Percentiles rank a stretch among this genome's conserved stretches.
These are phyloP conservation scores for Peronospora belbahrii DNA, from an alignment of 352 stramenopile species.

Conservation along the genomic window DNA sequence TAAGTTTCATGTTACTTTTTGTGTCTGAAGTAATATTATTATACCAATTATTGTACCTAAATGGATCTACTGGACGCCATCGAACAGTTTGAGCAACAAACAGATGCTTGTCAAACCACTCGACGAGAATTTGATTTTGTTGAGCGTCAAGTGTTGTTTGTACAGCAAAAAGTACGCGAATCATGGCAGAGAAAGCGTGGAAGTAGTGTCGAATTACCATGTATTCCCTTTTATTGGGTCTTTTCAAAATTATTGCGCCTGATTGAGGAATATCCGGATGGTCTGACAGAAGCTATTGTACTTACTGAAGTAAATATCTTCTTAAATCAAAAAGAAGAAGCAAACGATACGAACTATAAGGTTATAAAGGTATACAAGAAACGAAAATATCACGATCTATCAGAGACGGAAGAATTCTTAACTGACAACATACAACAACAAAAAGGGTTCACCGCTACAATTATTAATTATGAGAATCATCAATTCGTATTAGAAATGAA, in stretches of 20 bases:
- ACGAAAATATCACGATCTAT: constrained; percentile 19
- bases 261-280: constrained; percentile 59
- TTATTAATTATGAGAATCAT: constrained; percentile 30
- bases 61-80: constrained; percentile 63
- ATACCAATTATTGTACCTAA: background rate
- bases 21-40: no score
- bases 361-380: constrained; percentile 1
- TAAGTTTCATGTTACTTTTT: no score
- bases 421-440: constrained; percentile 36
- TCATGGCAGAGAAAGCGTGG: constrained; percentile 35
- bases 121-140: constrained; percentile 29
- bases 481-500: constrained; percentile 31
- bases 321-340: constrained; percentile 28
- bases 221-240: constrained; percentile 49
- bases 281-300: constrained; percentile 52
- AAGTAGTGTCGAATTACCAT: constrained; percentile 3
- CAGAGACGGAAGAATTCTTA: constrained; percentile 33
- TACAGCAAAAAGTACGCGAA: constrained; percentile 33
- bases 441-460: constrained; percentile 28
- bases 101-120: background rate
- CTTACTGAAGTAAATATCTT: constrained; percentile 49
- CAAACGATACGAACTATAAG: constrained; percentile 1
- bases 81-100: constrained; percentile 33
- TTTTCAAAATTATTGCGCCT: constrained; percentile 47
- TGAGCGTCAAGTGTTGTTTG: constrained; percentile 33